Conservation (phyloP, 2,329 filamentous ascomycete genomes). For the Plenodomus tracheiphilus region DNA sequence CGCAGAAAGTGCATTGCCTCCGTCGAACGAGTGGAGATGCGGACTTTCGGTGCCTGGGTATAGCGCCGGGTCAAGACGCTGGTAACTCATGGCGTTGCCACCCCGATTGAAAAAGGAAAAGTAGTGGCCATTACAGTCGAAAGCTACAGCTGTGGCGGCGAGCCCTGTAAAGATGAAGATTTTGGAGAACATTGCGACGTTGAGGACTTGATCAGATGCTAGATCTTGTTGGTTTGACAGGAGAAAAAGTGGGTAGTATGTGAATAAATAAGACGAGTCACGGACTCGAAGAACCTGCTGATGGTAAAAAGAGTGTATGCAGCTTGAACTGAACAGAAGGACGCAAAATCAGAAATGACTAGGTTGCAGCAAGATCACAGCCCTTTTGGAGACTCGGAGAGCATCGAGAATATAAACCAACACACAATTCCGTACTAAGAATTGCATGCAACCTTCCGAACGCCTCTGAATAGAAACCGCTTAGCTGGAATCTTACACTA, state of each 20-base stretch:
- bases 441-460: slow-evolving; percentile 20
- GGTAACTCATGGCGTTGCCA: slow-evolving; percentile 38
- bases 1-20: slow-evolving; percentile 37
- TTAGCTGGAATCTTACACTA: slow-evolving; percentile 9
- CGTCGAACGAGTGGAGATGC: slow-evolving; percentile 46
- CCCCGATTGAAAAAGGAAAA: slow-evolving; percentile 45
- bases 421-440: slow-evolving; percentile 10
- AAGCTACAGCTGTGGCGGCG: slow-evolving; percentile 36
- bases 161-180: slow-evolving; percentile 31
- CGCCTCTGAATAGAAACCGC: slow-evolving; percentile 15
- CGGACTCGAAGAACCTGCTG: slow-evolving; percentile 29
- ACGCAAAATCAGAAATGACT: slow-evolving; percentile 12
- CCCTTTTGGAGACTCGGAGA: slow-evolving; percentile 2
- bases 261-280: slow-evolving; percentile 38
- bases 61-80: slow-evolving; percentile 42
- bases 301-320: slow-evolving; percentile 31
- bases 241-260: slow-evolving; percentile 23
- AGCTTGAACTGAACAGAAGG: slow-evolving; percentile 17
- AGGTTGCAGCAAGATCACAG: slow-evolving; percentile 14
- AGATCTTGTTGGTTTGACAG: slow-evolving; percentile 10
- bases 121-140: slow-evolving; percentile 43
- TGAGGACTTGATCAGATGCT: slow-evolving; percentile 5
- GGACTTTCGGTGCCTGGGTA: slow-evolving; percentile 37
- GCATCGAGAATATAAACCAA: slow-evolving; percentile 21
- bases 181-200: slow-evolving; percentile 34